A percentile compares a stretch with the other conserved stretches of the same genome.
These are phyloP conservation scores for Zygoascus tannicola DNA, from an alignment of 805 yeast species.

Conservation along the genomic window DNA sequence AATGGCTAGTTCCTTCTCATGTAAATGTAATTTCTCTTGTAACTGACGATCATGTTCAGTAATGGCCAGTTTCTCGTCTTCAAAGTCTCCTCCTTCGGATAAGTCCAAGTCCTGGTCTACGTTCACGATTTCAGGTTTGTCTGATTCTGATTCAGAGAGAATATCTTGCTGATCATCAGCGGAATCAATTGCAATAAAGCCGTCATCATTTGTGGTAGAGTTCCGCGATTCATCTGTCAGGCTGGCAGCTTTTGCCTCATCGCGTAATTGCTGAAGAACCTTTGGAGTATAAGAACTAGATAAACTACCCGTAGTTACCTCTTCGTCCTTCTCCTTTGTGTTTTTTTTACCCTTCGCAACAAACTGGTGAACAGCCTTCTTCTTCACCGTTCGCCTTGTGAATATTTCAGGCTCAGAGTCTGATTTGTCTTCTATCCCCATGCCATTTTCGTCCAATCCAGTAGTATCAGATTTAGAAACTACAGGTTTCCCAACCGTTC, in stretches of 20 bases:
- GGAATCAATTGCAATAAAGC: neutral
- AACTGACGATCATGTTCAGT: neutral
- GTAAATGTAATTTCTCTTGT: constrained; percentile 1
- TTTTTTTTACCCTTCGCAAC: neutral
- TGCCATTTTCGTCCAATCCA: too few species aligned
- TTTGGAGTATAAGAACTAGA: neutral
- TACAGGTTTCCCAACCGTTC: too few species aligned
- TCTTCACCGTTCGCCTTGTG: neutral
- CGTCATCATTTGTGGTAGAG: neutral
- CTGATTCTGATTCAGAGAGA: neutral
- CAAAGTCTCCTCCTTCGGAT: constrained; percentile 32
- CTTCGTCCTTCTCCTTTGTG: neutral
- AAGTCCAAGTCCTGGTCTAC: constrained; percentile 22
- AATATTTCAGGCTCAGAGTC: neutral
- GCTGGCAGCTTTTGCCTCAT: neutral
- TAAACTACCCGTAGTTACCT: neutral
- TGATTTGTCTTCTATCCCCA: neutral
- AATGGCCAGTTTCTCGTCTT: constrained; percentile 24
- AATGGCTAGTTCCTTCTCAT: constrained; percentile 9
- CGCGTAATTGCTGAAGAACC: neutral
- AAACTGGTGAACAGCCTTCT: neutral
- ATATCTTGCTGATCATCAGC: too few species aligned
- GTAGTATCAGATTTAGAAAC: too few species aligned
- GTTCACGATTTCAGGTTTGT: neutral
- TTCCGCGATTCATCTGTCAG: neutral